Evolutionary conservation across 768 basidiomycete species (phyloP), one percentile per base, ranked within the genome.

Genomic region (Pulveroboletus sp.): DNA sequence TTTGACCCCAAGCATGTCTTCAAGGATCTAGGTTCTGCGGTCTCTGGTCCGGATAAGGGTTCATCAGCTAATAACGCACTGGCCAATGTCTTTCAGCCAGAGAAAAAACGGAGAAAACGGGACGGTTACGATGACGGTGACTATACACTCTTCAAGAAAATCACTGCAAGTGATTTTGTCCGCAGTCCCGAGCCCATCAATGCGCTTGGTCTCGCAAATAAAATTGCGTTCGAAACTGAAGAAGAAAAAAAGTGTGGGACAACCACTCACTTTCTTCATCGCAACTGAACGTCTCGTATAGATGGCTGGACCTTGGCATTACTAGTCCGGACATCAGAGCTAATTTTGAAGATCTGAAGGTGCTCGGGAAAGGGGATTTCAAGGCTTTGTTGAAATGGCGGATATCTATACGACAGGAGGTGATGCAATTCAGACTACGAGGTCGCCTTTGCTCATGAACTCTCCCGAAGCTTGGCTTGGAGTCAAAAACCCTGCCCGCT

Each of bases 1-100:
- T 83, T 99, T 54, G 94, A 97, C 66, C 91, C 95, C 4, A 91
- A 85, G 64, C 92, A 97, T 63, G 96, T 99, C 55, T 99, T 99
- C 79, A 94, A 96, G 68, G 95, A 97, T 43, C 73, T 90, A 19
- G 73, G 82, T 14, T 72, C 81, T 0, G 60, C 73, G 6, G 57
- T 73, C 22, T 63, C 69, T 22, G 73, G 70, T 7, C 68, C 69
- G 3, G 79, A 80, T 47, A 79, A 81, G 50, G 78, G 77, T 2
- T 72, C 76, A 5, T 76, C 80, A 2, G 72, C 78, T 6, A 81
- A 82, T 58, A 87, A 92, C 53, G 81, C 77, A 3, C 82, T 88
- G 63, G 83, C 87, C 2, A 97, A 93, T 62, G 93, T 98, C 45
- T 98, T 99, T 63, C 91, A 94, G 56, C 96, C 96, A 2, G 93